A percentile compares a stretch with the other conserved stretches of the same genome.
phyloP scores from a whole-genome alignment of 2,329 filamentous ascomycete genomes.

The Septoria linicola region DNA sequence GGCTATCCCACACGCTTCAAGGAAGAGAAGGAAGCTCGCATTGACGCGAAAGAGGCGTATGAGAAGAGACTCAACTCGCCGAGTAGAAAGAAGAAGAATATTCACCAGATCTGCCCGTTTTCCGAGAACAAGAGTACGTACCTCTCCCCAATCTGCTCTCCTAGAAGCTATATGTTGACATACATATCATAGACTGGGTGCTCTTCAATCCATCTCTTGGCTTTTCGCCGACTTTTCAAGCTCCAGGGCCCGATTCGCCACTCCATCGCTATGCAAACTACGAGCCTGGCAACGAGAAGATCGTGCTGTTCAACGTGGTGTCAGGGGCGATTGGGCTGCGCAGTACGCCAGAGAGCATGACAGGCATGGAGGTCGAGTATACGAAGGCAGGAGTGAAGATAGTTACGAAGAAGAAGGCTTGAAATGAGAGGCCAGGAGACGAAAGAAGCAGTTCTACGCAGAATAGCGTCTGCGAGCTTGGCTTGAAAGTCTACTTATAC shows the following conservation, averaged over 20 bases:
- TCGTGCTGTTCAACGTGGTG: constrained; percentile 27
- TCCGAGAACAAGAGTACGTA: too few species aligned
- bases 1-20: background rate
- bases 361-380: constrained; percentile 25
- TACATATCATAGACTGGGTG: constrained; percentile 34
- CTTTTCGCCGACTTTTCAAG: constrained; percentile 13
- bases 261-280: constrained; percentile 18
- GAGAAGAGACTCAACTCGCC: too few species aligned
- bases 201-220: constrained; percentile 29
- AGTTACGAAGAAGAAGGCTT: constrained; percentile 12
- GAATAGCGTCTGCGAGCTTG: too few species aligned
- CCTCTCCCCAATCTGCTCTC: too few species aligned
- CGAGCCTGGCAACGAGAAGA: constrained; percentile 26
- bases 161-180: too few species aligned
- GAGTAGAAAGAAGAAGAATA: background rate
- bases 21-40: constrained; percentile 8
- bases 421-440: background rate
- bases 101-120: too few species aligned
- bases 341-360: constrained; percentile 17
- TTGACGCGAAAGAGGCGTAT: background rate
- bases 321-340: constrained; percentile 20
- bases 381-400: constrained; percentile 24
- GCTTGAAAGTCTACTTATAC: background rate
- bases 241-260: constrained; percentile 12
- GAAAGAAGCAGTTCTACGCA: background rate